A percentile compares a stretch with the other conserved stretches of the same genome.
These are phyloP conservation scores for Trichoderma oligosporum DNA, from an alignment of 2,329 filamentous ascomycete species.

Conservation along the genomic window DNA sequence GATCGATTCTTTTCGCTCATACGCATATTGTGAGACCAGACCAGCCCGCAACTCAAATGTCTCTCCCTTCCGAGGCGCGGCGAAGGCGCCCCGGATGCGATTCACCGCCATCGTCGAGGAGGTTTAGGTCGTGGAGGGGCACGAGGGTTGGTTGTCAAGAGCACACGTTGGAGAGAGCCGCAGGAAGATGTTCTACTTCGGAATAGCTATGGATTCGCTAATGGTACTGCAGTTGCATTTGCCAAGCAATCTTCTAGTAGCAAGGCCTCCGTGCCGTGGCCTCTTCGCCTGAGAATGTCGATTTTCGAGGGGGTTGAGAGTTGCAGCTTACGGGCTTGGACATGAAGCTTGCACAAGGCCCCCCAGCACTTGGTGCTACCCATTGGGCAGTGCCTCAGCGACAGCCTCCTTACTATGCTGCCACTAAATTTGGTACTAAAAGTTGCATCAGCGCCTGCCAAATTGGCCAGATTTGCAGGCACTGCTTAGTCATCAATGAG, in stretches of 20 bases:
- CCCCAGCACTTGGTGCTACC: too few relatives aligned
- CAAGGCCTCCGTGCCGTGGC: conserved; percentile 11
- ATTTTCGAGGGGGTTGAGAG: conserved; percentile 11
- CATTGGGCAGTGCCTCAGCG: not conserved
- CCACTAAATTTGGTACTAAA: not conserved
- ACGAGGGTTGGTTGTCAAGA: conserved; percentile 21
- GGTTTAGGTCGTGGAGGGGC: conserved; percentile 27
- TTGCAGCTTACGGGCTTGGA: conserved; percentile 14
- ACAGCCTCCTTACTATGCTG: not conserved
- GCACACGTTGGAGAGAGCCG: not conserved
- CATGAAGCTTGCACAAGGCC: conserved; percentile 1
- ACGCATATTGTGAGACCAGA: conserved; percentile 96
- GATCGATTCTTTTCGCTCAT: conserved; percentile 97
- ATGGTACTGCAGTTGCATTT: not conserved
- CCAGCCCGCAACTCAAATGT: conserved; percentile 96
- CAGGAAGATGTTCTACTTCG: not conserved
- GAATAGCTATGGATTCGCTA: not conserved
- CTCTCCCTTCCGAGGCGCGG: conserved; percentile 90
- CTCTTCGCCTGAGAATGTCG: not conserved
- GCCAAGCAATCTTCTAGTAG: not conserved
- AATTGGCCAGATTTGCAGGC: conserved; percentile 5
- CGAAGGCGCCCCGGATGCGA: conserved; percentile 90
- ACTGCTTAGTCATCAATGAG: conserved; percentile 1
- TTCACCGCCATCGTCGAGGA: conserved; percentile 77
- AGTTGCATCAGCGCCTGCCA: not conserved